These are phyloP conservation scores for Candida freyschussii DNA, from an alignment of 1,139 yeast species.

Conservation along the genomic window DNA sequence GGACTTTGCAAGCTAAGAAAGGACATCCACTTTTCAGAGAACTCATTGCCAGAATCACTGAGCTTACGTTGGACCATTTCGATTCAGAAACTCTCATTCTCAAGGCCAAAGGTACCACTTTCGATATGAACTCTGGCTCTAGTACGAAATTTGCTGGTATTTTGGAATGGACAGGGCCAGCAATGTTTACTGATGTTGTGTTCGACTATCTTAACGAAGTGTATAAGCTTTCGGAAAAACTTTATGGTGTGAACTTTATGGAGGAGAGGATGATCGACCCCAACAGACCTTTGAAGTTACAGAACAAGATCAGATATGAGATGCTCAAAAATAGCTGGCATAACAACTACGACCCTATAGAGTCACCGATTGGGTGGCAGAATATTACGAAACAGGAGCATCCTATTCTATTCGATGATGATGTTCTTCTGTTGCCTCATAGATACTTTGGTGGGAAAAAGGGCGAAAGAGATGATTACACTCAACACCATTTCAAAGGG, in stretches of 20 bases:
- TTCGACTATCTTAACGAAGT: constrained; percentile 68
- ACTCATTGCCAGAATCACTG: constrained; percentile 73
- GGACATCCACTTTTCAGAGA: constrained; percentile 91
- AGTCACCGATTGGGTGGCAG: constrained; percentile 41
- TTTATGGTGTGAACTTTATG: constrained; percentile 21
- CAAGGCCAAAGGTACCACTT: constrained; percentile 54
- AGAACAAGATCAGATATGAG: constrained; percentile 30
- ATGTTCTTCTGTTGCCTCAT: constrained; percentile 64
- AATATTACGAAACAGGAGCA: constrained; percentile 54
- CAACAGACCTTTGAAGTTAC: constrained; percentile 11
- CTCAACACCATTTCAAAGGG: constrained; percentile 64
- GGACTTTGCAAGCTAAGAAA: constrained; percentile 74
- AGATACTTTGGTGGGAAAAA: constrained; percentile 70
- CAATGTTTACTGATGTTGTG: constrained; percentile 80
- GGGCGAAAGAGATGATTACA: constrained; percentile 63
- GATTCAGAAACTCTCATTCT: constrained; percentile 31
- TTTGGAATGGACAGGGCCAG: constrained; percentile 98
- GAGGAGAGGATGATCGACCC: constrained; percentile 31
- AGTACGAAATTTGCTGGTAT: constrained; percentile 35
- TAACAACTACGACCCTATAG: constrained; percentile 13
- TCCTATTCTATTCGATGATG: constrained; percentile 54
- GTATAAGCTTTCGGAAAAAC: constrained; percentile 34
- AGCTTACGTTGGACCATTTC: constrained; percentile 49
- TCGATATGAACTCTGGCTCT: constrained; percentile 27
- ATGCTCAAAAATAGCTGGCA: constrained; percentile 27